Conservation (phyloP, 495 filamentous ascomycete species). For the Stereocaulon alpinum region DNA sequence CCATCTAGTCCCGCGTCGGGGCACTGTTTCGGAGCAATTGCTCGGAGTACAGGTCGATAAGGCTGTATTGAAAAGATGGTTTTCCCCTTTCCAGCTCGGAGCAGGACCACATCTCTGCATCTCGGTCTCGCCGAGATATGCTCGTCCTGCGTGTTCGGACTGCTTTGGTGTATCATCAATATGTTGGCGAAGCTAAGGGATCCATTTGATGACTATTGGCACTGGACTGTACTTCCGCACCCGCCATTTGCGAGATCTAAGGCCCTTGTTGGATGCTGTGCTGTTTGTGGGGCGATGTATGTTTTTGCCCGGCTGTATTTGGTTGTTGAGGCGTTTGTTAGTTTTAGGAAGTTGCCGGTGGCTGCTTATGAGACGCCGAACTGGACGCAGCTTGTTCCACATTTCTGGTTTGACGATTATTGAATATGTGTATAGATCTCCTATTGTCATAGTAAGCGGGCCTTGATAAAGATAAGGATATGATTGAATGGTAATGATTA, state of each 20-base stretch:
- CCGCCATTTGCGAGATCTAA: neutral
- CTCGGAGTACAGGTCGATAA: neutral
- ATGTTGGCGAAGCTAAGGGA: constrained; percentile 5
- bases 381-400: constrained; percentile 20
- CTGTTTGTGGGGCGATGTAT: constrained; percentile 21
- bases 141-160: neutral
- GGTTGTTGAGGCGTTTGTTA: constrained; percentile 28
- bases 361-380: constrained; percentile 24
- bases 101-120: neutral
- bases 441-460: neutral
- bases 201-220: constrained; percentile 12
- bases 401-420: constrained; percentile 1
- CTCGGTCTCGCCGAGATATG: neutral
- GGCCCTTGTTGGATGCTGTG: neutral
- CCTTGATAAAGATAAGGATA: neutral
- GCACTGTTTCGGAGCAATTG: too few species aligned
- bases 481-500: neutral
- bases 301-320: constrained; percentile 21
- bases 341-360: constrained; percentile 24
- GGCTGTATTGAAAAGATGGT: neutral
- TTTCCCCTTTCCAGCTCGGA: neutral
- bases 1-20: too few species aligned
- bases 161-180: constrained; percentile 14
- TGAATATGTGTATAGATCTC: neutral
- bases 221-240: neutral